Evolutionary conservation across 345 rosid species (phyloP).

Genomic region (Bruguiera sexangula): DNA sequence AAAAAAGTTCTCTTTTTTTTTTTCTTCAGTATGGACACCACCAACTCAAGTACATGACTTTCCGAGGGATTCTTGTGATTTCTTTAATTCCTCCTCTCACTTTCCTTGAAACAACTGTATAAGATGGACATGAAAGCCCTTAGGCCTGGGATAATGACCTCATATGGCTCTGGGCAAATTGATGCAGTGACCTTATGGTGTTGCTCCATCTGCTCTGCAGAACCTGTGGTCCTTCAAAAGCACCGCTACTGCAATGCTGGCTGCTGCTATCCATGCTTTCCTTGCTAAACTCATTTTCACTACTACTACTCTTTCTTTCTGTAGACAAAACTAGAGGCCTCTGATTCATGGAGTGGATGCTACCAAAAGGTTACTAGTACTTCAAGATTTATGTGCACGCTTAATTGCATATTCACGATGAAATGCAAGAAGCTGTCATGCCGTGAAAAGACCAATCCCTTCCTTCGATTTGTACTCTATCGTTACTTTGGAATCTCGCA

Average conservation of each 20-base stretch:
- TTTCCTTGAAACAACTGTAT: not conserved
- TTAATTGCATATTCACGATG: too few relatives aligned
- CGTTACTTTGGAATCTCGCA: too few relatives aligned
- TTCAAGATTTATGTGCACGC: too few relatives aligned
- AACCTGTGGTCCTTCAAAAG: slow-evolving; percentile 22
- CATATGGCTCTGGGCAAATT: slow-evolving; percentile 38
- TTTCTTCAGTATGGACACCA: slow-evolving; percentile 18
- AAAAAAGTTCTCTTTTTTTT: too few relatives aligned
- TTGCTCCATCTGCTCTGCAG: slow-evolving; percentile 42
- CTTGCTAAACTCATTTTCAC: slow-evolving; percentile 27
- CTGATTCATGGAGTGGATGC: too few relatives aligned
- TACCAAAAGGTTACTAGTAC: too few relatives aligned
- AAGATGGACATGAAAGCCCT: not conserved
- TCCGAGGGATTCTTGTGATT: slow-evolving; percentile 20
- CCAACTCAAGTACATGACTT: slow-evolving; percentile 28
- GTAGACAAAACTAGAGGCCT: too few relatives aligned
- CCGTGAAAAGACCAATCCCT: too few relatives aligned
- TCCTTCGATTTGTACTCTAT: too few relatives aligned
- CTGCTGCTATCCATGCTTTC: slow-evolving; percentile 49
- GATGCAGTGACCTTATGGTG: slow-evolving; percentile 34
- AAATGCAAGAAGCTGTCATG: too few relatives aligned
- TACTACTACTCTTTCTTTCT: not conserved
- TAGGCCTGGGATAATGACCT: slow-evolving; percentile 40
- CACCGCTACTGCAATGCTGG: slow-evolving; percentile 44
- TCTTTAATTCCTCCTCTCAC: slow-evolving; percentile 10